phyloP scores from a whole-genome alignment of 1,139 yeast genomes.

The Debaryomyces fabryi region DNA sequence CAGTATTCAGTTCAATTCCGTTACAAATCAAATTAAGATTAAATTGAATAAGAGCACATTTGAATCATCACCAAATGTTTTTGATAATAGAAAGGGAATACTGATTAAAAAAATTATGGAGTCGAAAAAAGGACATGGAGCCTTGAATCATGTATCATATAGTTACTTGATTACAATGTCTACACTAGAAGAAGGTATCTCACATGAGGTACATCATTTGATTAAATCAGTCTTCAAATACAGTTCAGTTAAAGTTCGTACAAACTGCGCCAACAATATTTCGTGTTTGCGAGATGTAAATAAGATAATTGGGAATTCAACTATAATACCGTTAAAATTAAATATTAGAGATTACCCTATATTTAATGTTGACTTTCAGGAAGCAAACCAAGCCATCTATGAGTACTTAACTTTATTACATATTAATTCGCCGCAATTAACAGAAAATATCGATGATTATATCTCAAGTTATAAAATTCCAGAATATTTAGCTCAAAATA shows the following conservation, averaged over 20 bases:
- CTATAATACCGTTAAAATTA: background rate
- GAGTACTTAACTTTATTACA: constrained; percentile 24
- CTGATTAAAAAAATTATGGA: constrained; percentile 16
- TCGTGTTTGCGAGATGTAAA: background rate
- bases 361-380: background rate
- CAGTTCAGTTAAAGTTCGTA: constrained; percentile 5
- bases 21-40: background rate
- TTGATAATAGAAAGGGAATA: constrained; percentile 7
- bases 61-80: constrained; percentile 18
- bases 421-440: constrained; percentile 20
- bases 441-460: constrained; percentile 14
- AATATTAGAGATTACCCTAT: background rate
- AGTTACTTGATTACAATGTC: constrained; percentile 16
- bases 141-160: constrained; percentile 18
- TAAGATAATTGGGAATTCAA: background rate
- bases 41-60: constrained; percentile 15
- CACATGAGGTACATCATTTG: constrained; percentile 3
- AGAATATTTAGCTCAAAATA: background rate
- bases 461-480: constrained; percentile 20
- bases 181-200: constrained; percentile 2
- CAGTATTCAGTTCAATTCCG: constrained; percentile 4
- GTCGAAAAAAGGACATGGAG: constrained; percentile 27
- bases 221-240: constrained; percentile 2
- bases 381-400: constrained; percentile 11
- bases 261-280: constrained; percentile 1